phyloP scores from a whole-genome alignment of 371 early-diverging fungal species.

The Phascolomyces articulosus region DNA sequence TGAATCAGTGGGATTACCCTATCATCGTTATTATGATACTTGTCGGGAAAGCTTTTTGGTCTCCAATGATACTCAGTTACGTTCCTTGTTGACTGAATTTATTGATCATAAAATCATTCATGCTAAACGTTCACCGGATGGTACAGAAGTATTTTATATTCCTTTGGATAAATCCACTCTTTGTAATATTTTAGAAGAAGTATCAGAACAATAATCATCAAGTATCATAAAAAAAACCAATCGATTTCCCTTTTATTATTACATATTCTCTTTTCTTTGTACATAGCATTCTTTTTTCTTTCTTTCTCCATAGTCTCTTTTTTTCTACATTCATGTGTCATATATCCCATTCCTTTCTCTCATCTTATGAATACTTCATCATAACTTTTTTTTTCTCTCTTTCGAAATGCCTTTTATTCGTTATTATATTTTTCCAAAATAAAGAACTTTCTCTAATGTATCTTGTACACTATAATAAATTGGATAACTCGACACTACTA shows the following conservation, averaged over 20 bases:
- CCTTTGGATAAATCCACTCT: constrained; percentile 73
- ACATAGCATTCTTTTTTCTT: constrained; percentile 1
- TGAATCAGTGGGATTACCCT: constrained; percentile 60
- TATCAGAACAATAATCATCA: constrained; percentile 30
- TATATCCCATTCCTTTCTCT: background rate
- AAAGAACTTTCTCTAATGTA: too few species aligned
- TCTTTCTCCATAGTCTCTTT: background rate
- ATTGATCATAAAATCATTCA: constrained; percentile 88
- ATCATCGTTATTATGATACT: constrained; percentile 64
- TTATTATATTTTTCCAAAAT: too few species aligned
- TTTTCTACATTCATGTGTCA: background rate
- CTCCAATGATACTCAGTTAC: constrained; percentile 79
- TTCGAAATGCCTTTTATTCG: too few species aligned
- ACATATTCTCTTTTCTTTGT: background rate
- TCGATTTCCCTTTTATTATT: background rate
- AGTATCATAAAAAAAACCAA: too few species aligned
- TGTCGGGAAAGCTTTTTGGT: constrained; percentile 86
- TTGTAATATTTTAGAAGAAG: constrained; percentile 61
- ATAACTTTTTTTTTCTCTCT: too few species aligned
- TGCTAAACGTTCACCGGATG: constrained; percentile 67
- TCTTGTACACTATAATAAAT: too few species aligned
- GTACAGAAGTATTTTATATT: constrained; percentile 81
- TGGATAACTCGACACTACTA: too few species aligned
- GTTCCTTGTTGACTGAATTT: constrained; percentile 89
- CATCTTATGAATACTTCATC: too few species aligned